Percentiles rank a stretch among this genome's conserved stretches.
phyloP scores from a whole-genome alignment of 768 basidiomycete genomes.

The Lactifluus subvellereus region DNA sequence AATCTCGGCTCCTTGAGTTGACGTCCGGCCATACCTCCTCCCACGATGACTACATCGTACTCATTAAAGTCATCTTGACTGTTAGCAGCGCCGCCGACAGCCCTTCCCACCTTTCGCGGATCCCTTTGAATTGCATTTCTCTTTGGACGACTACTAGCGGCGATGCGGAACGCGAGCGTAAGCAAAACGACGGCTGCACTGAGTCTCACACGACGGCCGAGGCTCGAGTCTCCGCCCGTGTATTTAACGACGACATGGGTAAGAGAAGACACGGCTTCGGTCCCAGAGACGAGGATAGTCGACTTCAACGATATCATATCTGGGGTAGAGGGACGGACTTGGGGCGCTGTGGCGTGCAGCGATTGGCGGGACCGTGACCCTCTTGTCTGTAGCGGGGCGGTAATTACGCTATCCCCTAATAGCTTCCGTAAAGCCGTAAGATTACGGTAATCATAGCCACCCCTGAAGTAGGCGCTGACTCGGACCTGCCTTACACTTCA shows the following conservation, averaged over 20 bases:
- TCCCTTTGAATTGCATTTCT: conserved; percentile 6
- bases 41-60: conserved; percentile 36
- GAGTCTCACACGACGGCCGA: conserved; percentile 8
- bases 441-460: no score
- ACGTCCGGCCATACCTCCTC: conserved; percentile 31
- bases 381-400: no score
- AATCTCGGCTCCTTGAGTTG: neutral
- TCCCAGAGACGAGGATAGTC: neutral
- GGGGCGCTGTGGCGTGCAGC: no score
- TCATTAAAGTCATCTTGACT: conserved; percentile 25
- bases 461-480: no score
- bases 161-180: neutral
- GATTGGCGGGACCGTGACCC: no score
- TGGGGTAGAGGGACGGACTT: neutral
- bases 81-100: neutral
- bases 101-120: conserved; percentile 4
- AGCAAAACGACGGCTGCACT: conserved; percentile 1
- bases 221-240: conserved; percentile 7
- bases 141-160: neutral
- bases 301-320: neutral
- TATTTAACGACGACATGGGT: neutral
- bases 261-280: neutral
- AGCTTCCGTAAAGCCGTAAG: no score
- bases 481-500: no score
- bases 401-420: no score